phyloP scores from a whole-genome alignment of 805 yeast genomes.

The Schizosaccharomyces octosporus region DNA sequence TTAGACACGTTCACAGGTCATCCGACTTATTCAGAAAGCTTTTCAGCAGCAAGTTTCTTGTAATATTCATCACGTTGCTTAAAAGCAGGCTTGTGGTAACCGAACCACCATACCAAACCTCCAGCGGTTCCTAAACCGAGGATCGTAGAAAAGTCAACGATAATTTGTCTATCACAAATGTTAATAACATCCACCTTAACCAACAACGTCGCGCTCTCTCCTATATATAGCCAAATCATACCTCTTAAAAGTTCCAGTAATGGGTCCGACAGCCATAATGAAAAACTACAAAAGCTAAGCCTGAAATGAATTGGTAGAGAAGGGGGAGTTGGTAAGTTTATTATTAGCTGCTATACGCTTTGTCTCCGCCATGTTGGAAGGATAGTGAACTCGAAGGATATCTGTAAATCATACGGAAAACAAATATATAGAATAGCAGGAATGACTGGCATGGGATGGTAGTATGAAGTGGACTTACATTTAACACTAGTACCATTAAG shows the following conservation, averaged over 20 bases:
- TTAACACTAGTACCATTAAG: no score
- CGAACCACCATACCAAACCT: background rate
- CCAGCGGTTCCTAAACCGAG: background rate
- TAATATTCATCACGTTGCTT: background rate
- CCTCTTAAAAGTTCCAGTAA: constrained; percentile 6
- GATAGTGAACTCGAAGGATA: no score
- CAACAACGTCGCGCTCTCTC: background rate
- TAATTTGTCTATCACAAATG: background rate
- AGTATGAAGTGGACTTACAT: no score
- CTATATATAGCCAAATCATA: background rate
- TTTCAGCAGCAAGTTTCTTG: background rate
- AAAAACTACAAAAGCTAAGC: background rate
- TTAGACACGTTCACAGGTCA: no score
- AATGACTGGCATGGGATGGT: no score
- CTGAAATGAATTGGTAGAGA: background rate
- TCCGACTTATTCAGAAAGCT: background rate
- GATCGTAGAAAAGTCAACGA: background rate
- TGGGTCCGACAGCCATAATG: constrained; percentile 7
- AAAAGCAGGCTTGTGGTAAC: background rate
- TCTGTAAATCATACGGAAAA: no score
- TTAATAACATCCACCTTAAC: background rate
- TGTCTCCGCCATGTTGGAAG: no score
- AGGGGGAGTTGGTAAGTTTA: background rate
- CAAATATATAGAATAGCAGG: no score
- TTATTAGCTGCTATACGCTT: background rate